Conservation (phyloP, 352 stramenopile genomes). For the Halophytophthora batemanensis region DNA sequence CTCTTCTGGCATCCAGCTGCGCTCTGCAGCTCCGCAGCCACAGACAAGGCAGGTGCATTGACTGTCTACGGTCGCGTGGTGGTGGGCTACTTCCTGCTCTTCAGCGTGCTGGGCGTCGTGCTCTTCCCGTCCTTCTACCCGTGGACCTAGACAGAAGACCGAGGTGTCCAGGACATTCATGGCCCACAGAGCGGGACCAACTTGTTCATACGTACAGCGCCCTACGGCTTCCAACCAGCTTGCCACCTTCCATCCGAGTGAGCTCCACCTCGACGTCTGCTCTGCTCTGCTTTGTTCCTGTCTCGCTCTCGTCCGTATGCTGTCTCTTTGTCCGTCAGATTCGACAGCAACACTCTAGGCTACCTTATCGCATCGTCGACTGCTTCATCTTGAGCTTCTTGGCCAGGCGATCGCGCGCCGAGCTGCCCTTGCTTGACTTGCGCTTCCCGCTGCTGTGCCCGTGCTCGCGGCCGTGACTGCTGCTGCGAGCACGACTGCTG, state of each 20-base stretch:
- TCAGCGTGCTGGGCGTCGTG: conserved; percentile 54
- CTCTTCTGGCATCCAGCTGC: conserved; percentile 75
- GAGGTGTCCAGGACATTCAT: conserved; percentile 10
- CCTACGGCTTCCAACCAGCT: no score
- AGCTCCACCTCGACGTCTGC: no score
- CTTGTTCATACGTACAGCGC: no score
- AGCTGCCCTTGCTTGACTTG: conserved; percentile 36
- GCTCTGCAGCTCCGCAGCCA: conserved; percentile 5
- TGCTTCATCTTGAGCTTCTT: conserved; percentile 85
- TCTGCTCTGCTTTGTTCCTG: no score
- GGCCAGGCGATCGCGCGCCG: conserved; percentile 61
- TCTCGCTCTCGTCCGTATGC: not conserved
- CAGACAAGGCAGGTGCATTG: conserved; percentile 9
- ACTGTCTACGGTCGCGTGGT: conserved; percentile 30
- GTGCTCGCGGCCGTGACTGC: conserved; percentile 1
- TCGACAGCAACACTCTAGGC: no score
- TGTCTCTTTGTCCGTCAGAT: not conserved
- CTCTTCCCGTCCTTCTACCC: conserved; percentile 84
- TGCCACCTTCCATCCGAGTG: no score
- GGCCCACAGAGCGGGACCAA: no score
- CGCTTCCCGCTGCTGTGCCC: conserved; percentile 37
- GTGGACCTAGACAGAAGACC: conserved; percentile 50
- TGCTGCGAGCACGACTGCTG: conserved; percentile 9
- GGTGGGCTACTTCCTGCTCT: conserved; percentile 71
- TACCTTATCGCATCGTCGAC: conserved; percentile 30